Evolutionary conservation across 257 asterid species (phyloP), one percentile per base, ranked within the genome.

Genomic region (Fraxinus pennsylvanica): DNA sequence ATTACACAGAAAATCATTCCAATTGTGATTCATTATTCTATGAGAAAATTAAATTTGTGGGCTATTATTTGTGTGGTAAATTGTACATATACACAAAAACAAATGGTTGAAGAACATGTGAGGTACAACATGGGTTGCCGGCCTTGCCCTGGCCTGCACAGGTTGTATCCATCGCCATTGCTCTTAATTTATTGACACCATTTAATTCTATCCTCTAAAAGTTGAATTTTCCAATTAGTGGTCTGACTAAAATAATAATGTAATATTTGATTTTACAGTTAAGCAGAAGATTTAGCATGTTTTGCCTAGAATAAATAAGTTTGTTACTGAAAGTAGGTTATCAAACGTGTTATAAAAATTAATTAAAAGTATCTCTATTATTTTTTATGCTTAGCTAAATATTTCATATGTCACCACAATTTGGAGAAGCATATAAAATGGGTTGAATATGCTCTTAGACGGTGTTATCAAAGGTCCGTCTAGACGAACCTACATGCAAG

Each of bases 101-200:
- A 3, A 73, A 80, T 45, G 52, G 76, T 77, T 78, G 80, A 82
- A 70, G 17, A 80, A 74, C 92, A 91, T 82, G 92, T 91, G 94
- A 84, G 66, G 50, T 74, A 52, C 83, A 89, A 91, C 92, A 87
- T 91, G 96, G 90, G 81, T 70, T 88, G 92, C 90, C 90, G 90
- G 87, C 89, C 76, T 39, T 71, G 57, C 76, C 81, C 88, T 79
- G 84, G 73, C 76, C 50, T 73, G 57, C 78, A 82, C 89, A 81
- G 84, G 73, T 83, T 86, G 90, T 87, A 78, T 50, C 36, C 81
- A 74, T 80, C 80, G 61, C 72, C 19, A 45, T 80, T 81, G 32
- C 35, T 69, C 36, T 29, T 61, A 22, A 22, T 61, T 61, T 21
- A 59, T 59, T 59, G 67, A 52, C 67, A 17, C 27, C 7, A 22